Evolutionary conservation across 495 filamentous ascomycete species (phyloP), one percentile per base, ranked within the genome.

Genomic region (Acidomyces sp.): DNA sequence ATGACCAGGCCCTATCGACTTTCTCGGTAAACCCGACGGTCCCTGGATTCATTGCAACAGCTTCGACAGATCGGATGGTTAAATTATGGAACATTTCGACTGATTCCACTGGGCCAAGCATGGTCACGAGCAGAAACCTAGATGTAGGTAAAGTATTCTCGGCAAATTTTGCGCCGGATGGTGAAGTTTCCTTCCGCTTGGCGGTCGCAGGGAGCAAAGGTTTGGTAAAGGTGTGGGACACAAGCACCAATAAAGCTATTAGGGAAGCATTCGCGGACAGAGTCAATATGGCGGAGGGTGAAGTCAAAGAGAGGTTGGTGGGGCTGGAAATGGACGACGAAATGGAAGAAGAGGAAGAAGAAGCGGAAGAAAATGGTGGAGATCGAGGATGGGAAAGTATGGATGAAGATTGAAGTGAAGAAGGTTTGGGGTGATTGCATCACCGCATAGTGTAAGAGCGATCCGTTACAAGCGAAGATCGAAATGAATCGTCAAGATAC

Each of bases 181-280:
- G 72, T 23, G 84, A 85, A 60, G 85, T 95, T 7, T 80, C 81
- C 24, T 96, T 95, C 63, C 71, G 90, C 33, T 66, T 99, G 23
- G 82, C 86, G 3, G 85, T 99, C 23, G 87, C 86, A 7, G 90
- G 90, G 28, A 94, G 85, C 69, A 93, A 94, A 65, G 90, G 92
- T 2, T 67, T 68, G n/a, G 74, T 94, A 46, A 82, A 88, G 51
- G 71, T 99, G 21, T 99, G 90, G 90, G 90, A 99, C 60, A 93
- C 90, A 3, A 86, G 80, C 48, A 96, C 92, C 7, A 96, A 96
- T 62, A 72, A 67, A 2, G 82, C 83, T 12, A 86, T 99, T n/a
- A 74, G 90, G 41, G 70, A 79, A 41, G 76, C 78, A 6, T 99
- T 99, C 63, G 85, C 78, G 10, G 73, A 71, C 38, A 74, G 80